phyloP scores from a whole-genome alignment of 2,329 filamentous ascomycete genomes.

The Beauveria asiatica region DNA sequence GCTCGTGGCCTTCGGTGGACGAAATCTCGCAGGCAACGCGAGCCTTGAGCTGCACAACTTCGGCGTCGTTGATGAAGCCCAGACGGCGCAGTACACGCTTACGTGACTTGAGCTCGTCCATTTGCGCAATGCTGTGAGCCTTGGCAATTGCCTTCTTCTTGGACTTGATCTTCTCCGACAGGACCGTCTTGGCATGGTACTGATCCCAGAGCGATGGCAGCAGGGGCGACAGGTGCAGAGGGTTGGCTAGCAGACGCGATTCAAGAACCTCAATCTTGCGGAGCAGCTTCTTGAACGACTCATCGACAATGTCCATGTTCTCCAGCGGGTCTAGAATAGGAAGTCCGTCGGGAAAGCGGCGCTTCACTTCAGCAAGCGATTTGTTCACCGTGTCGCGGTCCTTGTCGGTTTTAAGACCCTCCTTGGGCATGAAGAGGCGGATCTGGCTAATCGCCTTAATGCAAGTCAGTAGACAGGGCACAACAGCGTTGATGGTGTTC shows the following conservation, averaged over 20 bases:
- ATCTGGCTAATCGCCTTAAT: conserved; percentile 79
- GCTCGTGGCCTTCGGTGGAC: conserved; percentile 80
- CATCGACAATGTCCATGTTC: conserved; percentile 90
- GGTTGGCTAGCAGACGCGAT: conserved; percentile 78
- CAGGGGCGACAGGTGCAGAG: conserved; percentile 81
- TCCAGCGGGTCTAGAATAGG: conserved; percentile 87
- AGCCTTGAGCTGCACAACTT: conserved; percentile 94
- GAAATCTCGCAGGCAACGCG: conserved; percentile 97
- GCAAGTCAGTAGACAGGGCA: conserved; percentile 80
- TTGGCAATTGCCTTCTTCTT: conserved; percentile 80
- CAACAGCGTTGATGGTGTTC: conserved; percentile 28
- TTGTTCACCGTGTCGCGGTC: conserved; percentile 61
- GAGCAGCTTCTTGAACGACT: conserved; percentile 85
- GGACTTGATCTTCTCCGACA: conserved; percentile 72
- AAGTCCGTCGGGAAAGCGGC: conserved; percentile 86
- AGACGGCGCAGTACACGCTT: conserved; percentile 91
- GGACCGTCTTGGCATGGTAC: conserved; percentile 71
- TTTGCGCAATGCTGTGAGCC: conserved; percentile 79
- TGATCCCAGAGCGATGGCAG: conserved; percentile 79
- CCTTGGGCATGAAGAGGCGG: conserved; percentile 72
- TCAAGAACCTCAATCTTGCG: conserved; percentile 96
- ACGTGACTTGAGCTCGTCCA: conserved; percentile 92
- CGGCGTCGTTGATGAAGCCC: conserved; percentile 89
- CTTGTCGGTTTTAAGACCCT: conserved; percentile 55
- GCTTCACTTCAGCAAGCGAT: conserved; percentile 67